These are phyloP conservation scores for Meripilus lineatus DNA, from an alignment of 1,284 basidiomycete species.

Conservation along the genomic window DNA sequence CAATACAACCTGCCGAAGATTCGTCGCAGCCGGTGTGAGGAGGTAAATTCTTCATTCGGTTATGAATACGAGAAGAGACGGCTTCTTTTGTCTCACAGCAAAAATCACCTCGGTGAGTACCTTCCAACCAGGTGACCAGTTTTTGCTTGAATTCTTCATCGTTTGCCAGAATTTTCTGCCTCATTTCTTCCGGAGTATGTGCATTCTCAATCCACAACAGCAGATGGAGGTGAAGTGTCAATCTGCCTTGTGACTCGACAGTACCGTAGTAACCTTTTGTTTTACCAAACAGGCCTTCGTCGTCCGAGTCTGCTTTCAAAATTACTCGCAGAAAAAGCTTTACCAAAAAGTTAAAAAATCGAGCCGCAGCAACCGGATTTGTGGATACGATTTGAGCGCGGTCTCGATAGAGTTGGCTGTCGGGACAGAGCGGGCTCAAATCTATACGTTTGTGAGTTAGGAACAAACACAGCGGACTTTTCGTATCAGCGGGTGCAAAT, in stretches of 20 bases:
- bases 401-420: constrained; percentile 9
- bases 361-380: constrained; percentile 26
- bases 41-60: no score
- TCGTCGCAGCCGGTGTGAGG: no score
- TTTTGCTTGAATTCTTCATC: no score
- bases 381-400: constrained; percentile 14
- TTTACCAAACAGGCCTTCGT: constrained; percentile 28
- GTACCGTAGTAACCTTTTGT: constrained; percentile 32
- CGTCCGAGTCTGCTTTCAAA: constrained; percentile 17
- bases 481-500: constrained; percentile 28
- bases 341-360: constrained; percentile 12
- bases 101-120: no score
- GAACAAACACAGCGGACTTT: constrained; percentile 27
- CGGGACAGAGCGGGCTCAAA: constrained; percentile 9
- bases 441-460: constrained; percentile 20
- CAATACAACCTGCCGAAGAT: no score
- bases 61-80: no score
- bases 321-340: constrained; percentile 29
- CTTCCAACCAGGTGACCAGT: no score
- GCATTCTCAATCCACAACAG: constrained; percentile 21
- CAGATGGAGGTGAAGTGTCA: constrained; percentile 30
- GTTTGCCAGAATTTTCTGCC: constrained; percentile 17
- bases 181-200: constrained; percentile 22
- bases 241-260: constrained; percentile 32
- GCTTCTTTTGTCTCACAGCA: no score